A percentile compares a stretch with the other conserved stretches of the same genome.
These are phyloP conservation scores for Alternaria conjuncta DNA, from an alignment of 2,329 filamentous ascomycete genomes.

Conservation along the genomic window DNA sequence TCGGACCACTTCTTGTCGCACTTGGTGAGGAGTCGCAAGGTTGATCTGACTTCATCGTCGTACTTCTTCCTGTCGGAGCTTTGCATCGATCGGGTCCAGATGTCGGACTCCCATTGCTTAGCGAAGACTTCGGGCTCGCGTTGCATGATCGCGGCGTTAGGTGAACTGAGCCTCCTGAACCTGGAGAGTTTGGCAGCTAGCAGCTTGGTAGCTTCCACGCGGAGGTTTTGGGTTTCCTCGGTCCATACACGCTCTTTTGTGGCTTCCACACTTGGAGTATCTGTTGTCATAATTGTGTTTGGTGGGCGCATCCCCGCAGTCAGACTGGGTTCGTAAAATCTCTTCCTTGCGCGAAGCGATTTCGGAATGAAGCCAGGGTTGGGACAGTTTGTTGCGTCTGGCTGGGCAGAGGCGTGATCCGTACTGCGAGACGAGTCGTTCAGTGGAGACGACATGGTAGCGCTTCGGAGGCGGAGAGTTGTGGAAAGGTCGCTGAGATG, in stretches of 20 bases:
- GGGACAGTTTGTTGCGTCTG: neutral
- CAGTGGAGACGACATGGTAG: neutral
- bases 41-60: neutral
- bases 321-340: neutral
- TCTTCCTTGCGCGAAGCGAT: neutral
- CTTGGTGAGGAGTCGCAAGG: neutral
- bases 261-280: neutral
- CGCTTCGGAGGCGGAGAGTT: neutral
- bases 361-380: neutral
- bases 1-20: neutral
- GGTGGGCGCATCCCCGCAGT: neutral
- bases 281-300: neutral
- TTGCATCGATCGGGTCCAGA: neutral
- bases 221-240: neutral
- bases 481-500: neutral
- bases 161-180: neutral
- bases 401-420: neutral
- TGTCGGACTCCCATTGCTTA: neutral
- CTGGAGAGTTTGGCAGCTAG: neutral
- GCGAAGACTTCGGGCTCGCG: neutral
- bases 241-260: neutral
- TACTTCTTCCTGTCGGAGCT: neutral
- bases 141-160: neutral
- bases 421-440: neutral
- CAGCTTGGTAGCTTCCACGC: neutral